These are phyloP conservation scores for Jacaranda mimosifolia DNA, from an alignment of 257 asterid genomes.

Conservation along the genomic window DNA sequence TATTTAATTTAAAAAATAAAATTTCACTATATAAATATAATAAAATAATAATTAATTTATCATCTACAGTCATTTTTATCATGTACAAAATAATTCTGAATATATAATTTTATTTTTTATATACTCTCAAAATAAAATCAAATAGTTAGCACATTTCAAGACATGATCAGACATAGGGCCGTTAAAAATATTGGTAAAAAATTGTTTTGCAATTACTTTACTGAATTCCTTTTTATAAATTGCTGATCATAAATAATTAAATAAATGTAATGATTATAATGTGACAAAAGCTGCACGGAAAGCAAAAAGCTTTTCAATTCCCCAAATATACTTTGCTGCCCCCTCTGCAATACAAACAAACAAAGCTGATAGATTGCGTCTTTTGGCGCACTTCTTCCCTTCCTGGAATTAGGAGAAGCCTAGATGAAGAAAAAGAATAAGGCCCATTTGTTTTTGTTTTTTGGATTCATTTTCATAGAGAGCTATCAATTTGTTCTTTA, in stretches of 20 bases:
- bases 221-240: constrained; percentile 17
- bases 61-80: too few relatives aligned
- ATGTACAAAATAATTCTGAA: too few relatives aligned
- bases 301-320: constrained; percentile 43
- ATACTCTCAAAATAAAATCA: too few relatives aligned
- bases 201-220: not conserved
- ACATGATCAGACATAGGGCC: too few relatives aligned
- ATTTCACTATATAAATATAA: too few relatives aligned
- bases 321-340: constrained; percentile 50
- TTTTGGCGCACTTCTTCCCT: constrained; percentile 7
- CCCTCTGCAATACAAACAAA: not conserved
- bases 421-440: not conserved
- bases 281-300: constrained; percentile 54
- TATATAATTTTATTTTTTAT: too few relatives aligned
- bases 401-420: not conserved
- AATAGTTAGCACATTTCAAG: too few relatives aligned
- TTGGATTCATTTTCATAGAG: too few relatives aligned
- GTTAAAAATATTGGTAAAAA: not conserved
- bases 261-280: constrained; percentile 46
- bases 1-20: too few relatives aligned
- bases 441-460: too few relatives aligned
- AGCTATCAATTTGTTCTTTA: too few relatives aligned
- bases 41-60: too few relatives aligned
- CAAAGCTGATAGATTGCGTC: constrained; percentile 28
- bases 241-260: not conserved